Evolutionary conservation across 768 basidiomycete genomes (phyloP), one percentile per base, ranked within the genome.

Genomic region (Melanogaster broomeanus): DNA sequence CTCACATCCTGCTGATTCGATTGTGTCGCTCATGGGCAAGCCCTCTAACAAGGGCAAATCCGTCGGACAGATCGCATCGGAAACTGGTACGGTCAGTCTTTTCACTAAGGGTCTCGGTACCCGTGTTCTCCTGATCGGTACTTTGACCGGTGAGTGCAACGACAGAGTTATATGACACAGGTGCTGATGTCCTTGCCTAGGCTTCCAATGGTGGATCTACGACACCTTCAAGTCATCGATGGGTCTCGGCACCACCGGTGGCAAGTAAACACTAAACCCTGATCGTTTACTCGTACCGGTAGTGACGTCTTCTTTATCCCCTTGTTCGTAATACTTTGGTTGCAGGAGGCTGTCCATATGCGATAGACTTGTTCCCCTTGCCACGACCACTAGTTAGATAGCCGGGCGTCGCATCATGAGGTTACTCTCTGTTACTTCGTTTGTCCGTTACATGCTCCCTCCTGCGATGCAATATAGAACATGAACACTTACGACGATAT

Each of bases 151-250:
- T 73, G 51, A 62, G 73, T 55, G 1, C 27, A 2, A 8, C 11
- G 6, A n/a, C 41, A 8, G 2, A 31, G 4, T 12, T 0, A 28
- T 25, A 11, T 31, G 3, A 41, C 27, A 33, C 18, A 28, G 13
- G 22, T 35, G 24, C 35, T 49, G 4, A 48, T 33, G 33, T 37
- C 41, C 21, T 8, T 46, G 38, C 57, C 66, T 73, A 75, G 91
- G 88, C 64, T 90, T 90, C 87, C 88, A 91, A 78, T 91, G 89
- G 90, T 92, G 90, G 88, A 91, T 93, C 72, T 93, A 93, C 69
- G 92, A 93, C 68, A 76, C 82, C 45, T 93, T 92, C 83, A 93
- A 93, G 79, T 52, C 80, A 22, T 67, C 85, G 46, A 87, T 92
- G 86, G 90, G 90, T 64, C 77, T 92, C 70, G 90, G 90, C 53